Percentiles rank a stretch among this genome's conserved stretches.
Conservation (phyloP, 208 protist species). For the Crithidia sp. region DNA sequence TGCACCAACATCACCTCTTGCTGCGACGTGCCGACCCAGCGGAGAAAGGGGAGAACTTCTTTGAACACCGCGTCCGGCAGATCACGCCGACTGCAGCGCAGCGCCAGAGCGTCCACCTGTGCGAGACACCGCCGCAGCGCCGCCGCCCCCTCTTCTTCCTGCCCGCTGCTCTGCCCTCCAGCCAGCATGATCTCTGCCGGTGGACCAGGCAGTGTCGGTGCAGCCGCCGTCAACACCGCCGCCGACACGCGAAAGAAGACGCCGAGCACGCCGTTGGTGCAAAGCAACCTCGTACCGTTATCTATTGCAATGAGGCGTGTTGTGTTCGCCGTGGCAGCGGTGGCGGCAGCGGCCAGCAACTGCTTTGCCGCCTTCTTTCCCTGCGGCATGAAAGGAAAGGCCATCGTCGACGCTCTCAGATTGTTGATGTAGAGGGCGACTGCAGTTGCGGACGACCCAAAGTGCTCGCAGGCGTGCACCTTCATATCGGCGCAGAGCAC, state of each 20-base stretch:
- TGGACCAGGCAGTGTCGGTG: neutral
- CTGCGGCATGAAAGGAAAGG: neutral
- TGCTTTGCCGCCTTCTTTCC: neutral
- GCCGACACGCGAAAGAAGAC: slow-evolving; percentile 28
- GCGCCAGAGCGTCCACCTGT: slow-evolving; percentile 33
- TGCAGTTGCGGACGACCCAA: slow-evolving; percentile 2
- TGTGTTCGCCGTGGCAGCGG: neutral
- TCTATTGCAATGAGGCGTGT: slow-evolving; percentile 15
- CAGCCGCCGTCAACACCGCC: neutral
- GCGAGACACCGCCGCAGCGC: slow-evolving; percentile 32
- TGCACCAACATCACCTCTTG: slow-evolving; percentile 73
- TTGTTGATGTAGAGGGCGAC: slow-evolving; percentile 18
- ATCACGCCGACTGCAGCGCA: slow-evolving; percentile 17
- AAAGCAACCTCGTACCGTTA: slow-evolving; percentile 16
- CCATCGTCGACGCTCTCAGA: neutral
- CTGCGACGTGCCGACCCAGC: slow-evolving; percentile 47
- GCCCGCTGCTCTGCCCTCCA: neutral
- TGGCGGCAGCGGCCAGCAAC: neutral
- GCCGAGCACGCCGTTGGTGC: slow-evolving; percentile 24
- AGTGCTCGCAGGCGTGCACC: slow-evolving; percentile 33
- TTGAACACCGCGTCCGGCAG: slow-evolving; percentile 49
- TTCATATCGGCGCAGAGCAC: slow-evolving; percentile 27
- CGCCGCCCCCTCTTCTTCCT: neutral
- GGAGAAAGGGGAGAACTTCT: slow-evolving; percentile 54
- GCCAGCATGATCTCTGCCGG: neutral